phyloP scores from a whole-genome alignment of 2,329 filamentous ascomycete species.

The Orbilia ellipsospora region DNA sequence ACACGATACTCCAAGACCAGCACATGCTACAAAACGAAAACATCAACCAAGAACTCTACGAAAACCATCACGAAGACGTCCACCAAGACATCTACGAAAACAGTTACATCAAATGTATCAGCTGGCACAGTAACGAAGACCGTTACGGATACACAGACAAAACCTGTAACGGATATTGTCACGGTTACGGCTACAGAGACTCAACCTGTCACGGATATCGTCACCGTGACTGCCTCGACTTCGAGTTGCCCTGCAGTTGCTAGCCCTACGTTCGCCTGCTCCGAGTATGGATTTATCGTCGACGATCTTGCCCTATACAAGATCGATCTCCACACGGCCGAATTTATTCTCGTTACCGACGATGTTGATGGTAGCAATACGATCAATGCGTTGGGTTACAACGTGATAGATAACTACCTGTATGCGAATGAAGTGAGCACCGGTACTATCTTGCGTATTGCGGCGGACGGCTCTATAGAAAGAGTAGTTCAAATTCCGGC shows the following conservation, averaged over 20 bases:
- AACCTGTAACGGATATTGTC: slow-evolving; percentile 8
- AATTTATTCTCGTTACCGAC: not conserved
- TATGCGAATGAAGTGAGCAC: slow-evolving; percentile 6
- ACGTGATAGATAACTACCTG: slow-evolving; percentile 16
- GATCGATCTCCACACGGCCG: slow-evolving; percentile 12
- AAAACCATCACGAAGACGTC: not conserved
- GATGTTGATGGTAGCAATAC: not conserved
- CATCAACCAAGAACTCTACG: not conserved
- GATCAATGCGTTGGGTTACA: slow-evolving; percentile 22
- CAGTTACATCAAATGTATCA: not conserved
- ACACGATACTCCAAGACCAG: not conserved
- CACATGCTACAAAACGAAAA: not conserved
- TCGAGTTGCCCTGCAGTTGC: not conserved
- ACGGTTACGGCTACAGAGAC: not conserved
- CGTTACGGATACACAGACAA: not conserved
- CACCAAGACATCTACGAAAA: not conserved
- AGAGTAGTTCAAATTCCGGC: not conserved
- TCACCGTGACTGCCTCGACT: slow-evolving; percentile 5
- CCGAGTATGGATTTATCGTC: slow-evolving; percentile 21
- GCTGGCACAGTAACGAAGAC: not conserved
- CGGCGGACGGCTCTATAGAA: not conserved
- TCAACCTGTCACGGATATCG: slow-evolving; percentile 3
- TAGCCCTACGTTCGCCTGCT: slow-evolving; percentile 6
- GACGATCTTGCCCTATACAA: slow-evolving; percentile 8
- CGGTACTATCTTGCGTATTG: slow-evolving; percentile 15